A percentile compares a stretch with the other conserved stretches of the same genome.
Evolutionary conservation across 164 flowering plant genomes (phyloP).

Genomic region (Umbellularia californica): DNA sequence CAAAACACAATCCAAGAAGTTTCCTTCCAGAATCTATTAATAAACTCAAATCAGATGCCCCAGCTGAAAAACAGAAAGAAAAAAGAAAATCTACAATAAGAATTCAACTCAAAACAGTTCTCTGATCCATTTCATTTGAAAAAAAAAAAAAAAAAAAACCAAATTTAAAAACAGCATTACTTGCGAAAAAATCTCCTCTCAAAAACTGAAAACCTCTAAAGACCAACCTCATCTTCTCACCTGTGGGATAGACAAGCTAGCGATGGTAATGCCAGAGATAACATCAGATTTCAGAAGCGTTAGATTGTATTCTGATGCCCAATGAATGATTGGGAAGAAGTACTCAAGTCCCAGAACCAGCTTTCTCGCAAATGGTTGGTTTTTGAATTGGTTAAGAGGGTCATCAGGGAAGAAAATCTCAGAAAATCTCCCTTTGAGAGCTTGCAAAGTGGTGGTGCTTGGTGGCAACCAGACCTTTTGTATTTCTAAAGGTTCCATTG

Average conservation of each 20-base stretch:
- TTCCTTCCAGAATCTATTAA: not conserved
- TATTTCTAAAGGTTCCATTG: slow-evolving; percentile 24
- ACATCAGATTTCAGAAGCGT: slow-evolving; percentile 43
- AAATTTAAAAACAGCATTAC: not conserved
- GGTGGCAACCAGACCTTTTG: slow-evolving; percentile 76
- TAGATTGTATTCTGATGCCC: slow-evolving; percentile 41
- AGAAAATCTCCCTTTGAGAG: slow-evolving; percentile 47
- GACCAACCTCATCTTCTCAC: slow-evolving; percentile 8
- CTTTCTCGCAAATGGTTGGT: slow-evolving; percentile 43
- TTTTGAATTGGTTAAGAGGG: slow-evolving; percentile 65
- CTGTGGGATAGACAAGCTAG: slow-evolving; percentile 67
- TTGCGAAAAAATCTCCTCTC: not conserved
- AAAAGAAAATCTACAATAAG: not conserved
- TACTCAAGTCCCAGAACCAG: slow-evolving; percentile 57
- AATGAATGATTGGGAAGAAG: slow-evolving; percentile 72
- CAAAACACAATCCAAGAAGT: not conserved
- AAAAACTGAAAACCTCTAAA: not conserved
- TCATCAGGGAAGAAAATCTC: slow-evolving; percentile 95
- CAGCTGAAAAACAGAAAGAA: not conserved
- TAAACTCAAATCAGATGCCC: not conserved
- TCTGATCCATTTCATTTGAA: not conserved
- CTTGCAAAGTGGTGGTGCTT: slow-evolving; percentile 36
- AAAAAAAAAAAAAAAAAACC: not conserved
- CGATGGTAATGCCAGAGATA: slow-evolving; percentile 63
- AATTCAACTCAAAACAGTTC: not conserved